Conservation (phyloP, 257 asterid species). For the Cinchona pubescens region DNA sequence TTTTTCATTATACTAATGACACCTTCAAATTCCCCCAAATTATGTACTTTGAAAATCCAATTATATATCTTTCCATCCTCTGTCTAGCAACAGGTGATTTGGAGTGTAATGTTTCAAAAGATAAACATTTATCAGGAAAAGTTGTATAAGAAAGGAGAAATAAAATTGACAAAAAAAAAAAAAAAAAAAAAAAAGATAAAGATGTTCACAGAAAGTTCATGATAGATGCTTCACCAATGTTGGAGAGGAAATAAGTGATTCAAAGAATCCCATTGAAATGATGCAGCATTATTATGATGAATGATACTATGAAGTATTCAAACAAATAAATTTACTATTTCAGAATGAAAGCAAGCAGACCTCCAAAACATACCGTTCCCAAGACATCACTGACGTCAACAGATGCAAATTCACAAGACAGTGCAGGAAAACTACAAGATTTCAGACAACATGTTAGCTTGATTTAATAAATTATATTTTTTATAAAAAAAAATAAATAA, state of each 20-base stretch:
- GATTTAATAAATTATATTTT: neutral
- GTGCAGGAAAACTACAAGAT: slow-evolving; percentile 76
- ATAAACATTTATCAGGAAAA: neutral
- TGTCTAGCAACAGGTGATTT: neutral
- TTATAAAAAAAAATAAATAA: too few relatives aligned
- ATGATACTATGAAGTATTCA: neutral
- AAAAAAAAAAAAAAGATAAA: neutral
- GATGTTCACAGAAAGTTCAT: neutral
- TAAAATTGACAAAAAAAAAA: neutral
- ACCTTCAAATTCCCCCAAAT: neutral
- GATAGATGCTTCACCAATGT: neutral
- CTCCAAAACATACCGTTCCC: slow-evolving; percentile 79
- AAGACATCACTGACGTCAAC: slow-evolving; percentile 88
- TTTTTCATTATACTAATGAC: neutral
- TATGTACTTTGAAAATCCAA: neutral
- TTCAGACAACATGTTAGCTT: slow-evolving; percentile 13
- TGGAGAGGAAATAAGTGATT: neutral
- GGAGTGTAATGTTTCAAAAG: neutral
- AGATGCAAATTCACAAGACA: slow-evolving; percentile 98
- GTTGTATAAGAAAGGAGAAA: neutral
- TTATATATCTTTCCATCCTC: slow-evolving; percentile 1
- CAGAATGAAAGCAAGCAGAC: slow-evolving; percentile 14
- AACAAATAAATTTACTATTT: too few relatives aligned
- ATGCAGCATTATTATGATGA: neutral
- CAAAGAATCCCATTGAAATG: neutral